These are phyloP conservation scores for Sclerotinia sclerotiorum DNA, from an alignment of 2,329 filamentous ascomycete genomes.

Conservation along the genomic window DNA sequence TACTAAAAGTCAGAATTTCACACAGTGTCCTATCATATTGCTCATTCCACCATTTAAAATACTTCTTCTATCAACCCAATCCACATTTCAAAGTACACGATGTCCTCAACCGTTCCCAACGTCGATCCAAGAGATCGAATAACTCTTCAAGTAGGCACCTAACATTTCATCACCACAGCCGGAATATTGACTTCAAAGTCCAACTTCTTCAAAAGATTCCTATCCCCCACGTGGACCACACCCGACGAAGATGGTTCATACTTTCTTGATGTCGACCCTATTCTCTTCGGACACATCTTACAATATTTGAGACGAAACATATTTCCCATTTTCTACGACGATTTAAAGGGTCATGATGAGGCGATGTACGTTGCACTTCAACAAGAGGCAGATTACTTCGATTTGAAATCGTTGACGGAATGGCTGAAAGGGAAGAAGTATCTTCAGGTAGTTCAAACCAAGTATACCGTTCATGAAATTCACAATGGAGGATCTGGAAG, in stretches of 20 bases:
- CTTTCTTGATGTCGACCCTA: neutral
- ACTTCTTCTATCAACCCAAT: too few species aligned
- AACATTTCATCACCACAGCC: too few species aligned
- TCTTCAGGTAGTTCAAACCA: neutral
- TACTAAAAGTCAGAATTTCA: too few species aligned
- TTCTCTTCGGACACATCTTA: neutral
- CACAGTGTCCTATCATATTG: too few species aligned
- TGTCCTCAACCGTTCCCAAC: too few species aligned
- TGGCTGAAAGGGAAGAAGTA: neutral
- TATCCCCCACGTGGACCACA: neutral
- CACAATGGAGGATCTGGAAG: too few species aligned
- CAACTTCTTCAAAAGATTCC: neutral
- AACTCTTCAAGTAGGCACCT: too few species aligned
- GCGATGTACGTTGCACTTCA: neutral
- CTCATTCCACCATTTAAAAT: too few species aligned
- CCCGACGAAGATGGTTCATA: neutral
- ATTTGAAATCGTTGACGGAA: neutral
- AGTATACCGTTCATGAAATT: neutral
- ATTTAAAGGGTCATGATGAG: neutral
- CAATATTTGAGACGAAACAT: neutral
- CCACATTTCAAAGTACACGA: too few species aligned
- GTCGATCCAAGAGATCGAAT: too few species aligned
- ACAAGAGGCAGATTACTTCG: neutral
- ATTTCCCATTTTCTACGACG: neutral
- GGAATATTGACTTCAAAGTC: too few species aligned